Base-by-base conservation (phyloP, 1,284 basidiomycete species). In the Puccinia polysora region DNA sequence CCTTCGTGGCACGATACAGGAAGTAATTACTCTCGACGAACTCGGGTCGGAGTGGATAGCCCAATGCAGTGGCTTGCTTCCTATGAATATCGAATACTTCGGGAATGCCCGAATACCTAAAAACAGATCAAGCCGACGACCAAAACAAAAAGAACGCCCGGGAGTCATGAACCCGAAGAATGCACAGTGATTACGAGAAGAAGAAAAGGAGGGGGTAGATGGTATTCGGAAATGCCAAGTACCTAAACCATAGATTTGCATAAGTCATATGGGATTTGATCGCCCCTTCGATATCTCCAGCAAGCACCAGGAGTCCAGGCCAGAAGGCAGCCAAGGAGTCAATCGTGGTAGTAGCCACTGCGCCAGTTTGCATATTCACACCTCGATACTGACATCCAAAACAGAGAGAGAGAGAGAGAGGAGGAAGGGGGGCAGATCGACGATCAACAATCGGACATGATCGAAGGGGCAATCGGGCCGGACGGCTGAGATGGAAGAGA, bases 21-120 rank as follows among this genome's bases (percentile, higher is more conserved):
- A 94, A 95, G 85, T 92, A 94, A 2, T 90, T 97, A 28, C 89
- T 91, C 80, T 96, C 92, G 73, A 94, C 85, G 76, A 94, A 92
- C 80, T 96, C 92, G 83, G 80, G 78, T 32, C 78, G 63, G 0
- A 79, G 73, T 1, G 77, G 77, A 47, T 76, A 78, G 3, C 75
- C 75, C 62, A 65, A 40, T 43, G 38, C 32, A 14, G 52, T 56
- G 10, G 69, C 69, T 55, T 55, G 56, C 58, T 43, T 72, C 18
- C 20, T 40, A n/a, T 63, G 49, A 25, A 62, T 58, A 43, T 72
- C 69, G 45, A 72, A 72, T 14, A 72, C 69, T 56, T 72, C 69
- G 12, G 69, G 69, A 5, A 72, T 63, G 20, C 69, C 60, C 56
- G 59, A 64, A 72, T 72, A 72, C 52, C 69, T 72, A 20, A 49